A percentile compares a stretch with the other conserved stretches of the same genome.
Conservation (phyloP, 1,284 basidiomycete genomes). For the Sparassis latifolia region DNA sequence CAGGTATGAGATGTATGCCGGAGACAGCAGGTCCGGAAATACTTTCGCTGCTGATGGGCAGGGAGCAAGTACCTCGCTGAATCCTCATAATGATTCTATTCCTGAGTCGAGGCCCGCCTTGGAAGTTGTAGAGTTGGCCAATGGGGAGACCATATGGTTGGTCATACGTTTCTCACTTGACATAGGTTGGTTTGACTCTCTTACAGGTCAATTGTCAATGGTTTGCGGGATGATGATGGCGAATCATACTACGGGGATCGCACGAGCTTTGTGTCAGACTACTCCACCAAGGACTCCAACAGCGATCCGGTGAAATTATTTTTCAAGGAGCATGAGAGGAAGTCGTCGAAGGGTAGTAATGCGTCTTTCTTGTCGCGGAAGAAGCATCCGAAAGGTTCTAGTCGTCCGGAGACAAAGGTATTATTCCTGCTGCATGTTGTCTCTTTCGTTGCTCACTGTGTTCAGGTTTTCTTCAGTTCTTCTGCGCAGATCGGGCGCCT, state of each 20-base stretch:
- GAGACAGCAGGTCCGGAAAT: conserved; percentile 37
- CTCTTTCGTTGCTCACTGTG: background rate
- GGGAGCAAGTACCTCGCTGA: conserved; percentile 14
- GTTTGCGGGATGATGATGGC: conserved; percentile 69
- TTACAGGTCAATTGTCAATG: conserved; percentile 75
- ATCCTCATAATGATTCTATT: conserved; percentile 17
- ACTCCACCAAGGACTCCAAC: conserved; percentile 47
- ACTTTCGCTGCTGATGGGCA: conserved; percentile 19
- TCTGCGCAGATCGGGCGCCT: conserved; percentile 72
- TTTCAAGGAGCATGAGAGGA: conserved; percentile 67
- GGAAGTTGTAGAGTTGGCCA: conserved; percentile 74
- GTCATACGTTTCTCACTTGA: conserved; percentile 14
- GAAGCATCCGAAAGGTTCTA: conserved; percentile 41
- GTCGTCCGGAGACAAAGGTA: conserved; percentile 77
- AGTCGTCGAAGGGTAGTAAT: conserved; percentile 58
- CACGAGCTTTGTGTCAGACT: conserved; percentile 68
- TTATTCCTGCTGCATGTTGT: conserved; percentile 12
- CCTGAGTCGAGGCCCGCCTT: conserved; percentile 56
- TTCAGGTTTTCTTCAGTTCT: conserved; percentile 73
- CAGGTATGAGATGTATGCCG: conserved; percentile 77
- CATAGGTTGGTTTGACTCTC: conserved; percentile 9
- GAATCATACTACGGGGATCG: conserved; percentile 63
- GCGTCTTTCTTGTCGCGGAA: conserved; percentile 57
- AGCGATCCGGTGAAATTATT: conserved; percentile 58
- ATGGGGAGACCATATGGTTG: conserved; percentile 78